Percentiles rank a stretch among this genome's conserved stretches.
phyloP scores from a whole-genome alignment of 1,284 basidiomycete genomes.

The Irpex lacteus region DNA sequence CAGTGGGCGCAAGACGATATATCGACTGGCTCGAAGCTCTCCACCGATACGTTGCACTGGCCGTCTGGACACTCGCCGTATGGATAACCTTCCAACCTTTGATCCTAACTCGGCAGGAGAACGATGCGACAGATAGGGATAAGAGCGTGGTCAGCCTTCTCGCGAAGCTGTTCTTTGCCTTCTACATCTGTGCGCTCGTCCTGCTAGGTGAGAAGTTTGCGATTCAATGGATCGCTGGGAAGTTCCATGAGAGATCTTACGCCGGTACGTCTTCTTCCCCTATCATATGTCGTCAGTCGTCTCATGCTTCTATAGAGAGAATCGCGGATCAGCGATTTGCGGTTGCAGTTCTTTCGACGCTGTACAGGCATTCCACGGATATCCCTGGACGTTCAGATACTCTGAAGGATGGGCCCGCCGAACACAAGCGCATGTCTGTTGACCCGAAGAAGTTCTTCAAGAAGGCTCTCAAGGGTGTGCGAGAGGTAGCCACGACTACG shows the following conservation, averaged over 20 bases:
- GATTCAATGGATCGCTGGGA: slow-evolving; percentile 83
- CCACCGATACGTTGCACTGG: slow-evolving; percentile 63
- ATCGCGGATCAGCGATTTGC: slow-evolving; percentile 85
- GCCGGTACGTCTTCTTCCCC: slow-evolving; percentile 46
- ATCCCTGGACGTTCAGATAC: slow-evolving; percentile 70
- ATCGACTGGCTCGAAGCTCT: slow-evolving; percentile 76
- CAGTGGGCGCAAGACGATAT: slow-evolving; percentile 67
- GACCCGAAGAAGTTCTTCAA: slow-evolving; percentile 68
- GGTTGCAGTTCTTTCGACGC: slow-evolving; percentile 65
- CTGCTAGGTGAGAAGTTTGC: slow-evolving; percentile 83
- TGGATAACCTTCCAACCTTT: slow-evolving; percentile 74
- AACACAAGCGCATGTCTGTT: slow-evolving; percentile 32
- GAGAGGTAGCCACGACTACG: slow-evolving; percentile 73
- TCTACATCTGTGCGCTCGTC: slow-evolving; percentile 71
- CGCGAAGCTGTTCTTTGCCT: slow-evolving; percentile 70
- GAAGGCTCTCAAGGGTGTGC: slow-evolving; percentile 71
- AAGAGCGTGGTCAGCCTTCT: slow-evolving; percentile 45
- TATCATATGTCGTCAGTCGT: slow-evolving; percentile 1
- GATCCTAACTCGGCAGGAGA: slow-evolving; percentile 46
- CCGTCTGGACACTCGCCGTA: slow-evolving; percentile 64
- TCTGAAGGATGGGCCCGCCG: slow-evolving; percentile 43
- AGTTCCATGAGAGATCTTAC: slow-evolving; percentile 89
- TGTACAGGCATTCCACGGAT: slow-evolving; percentile 80
- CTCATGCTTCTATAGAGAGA: slow-evolving; percentile 50
- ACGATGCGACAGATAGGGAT: slow-evolving; percentile 20